Base-by-base conservation (phyloP, 2,329 filamentous ascomycete genomes). In the Neonectria sp. region DNA sequence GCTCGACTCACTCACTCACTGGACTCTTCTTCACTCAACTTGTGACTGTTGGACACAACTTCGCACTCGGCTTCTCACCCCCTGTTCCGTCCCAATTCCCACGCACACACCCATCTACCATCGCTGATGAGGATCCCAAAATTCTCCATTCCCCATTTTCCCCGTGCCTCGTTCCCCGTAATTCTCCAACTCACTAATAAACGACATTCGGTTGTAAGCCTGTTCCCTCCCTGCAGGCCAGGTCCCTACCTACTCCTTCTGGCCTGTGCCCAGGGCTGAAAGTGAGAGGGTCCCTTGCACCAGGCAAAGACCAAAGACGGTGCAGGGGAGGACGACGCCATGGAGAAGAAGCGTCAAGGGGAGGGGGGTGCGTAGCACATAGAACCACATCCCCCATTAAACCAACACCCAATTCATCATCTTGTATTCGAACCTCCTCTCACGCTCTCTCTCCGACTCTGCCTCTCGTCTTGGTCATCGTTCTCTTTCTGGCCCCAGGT, bases 191-290 rank as follows among this genome's bases (percentile, higher is more conserved):
- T 57, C 31, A 49, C 56, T 60, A 56, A 48, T 29, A 64, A 35
- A 13, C 33, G 11, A 35, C 33, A 12, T 11, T 35, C 11, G 11
- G 11, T 12, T 13, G 33, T 53, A 40, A 52, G 60, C n/a, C 46
- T 63, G 11, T 51, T 53, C 53, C 53, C 60, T 56, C 27, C 27
- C 27, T 29, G 27, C 27, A 29, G 27, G 7, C 27, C 27, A 29
- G 1, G 4, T 29, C 27, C 27, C 49, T 37, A 17, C 35, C 37
- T 35, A 24, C 27, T 35, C 8, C 29, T 43, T 63, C 37, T 48
- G 48, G 64, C 43, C 59, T 57, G 57, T 56, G 63, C 59, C 64
- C 59, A 67, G 64, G 64, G 64, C 64, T 67, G 64, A 67, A 63
- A 25, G 43, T 40, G 52, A 33, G 48, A 60, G 57, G 57, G 57